These are phyloP conservation scores for Colletotrichum sp. DNA, from an alignment of 2,329 filamentous ascomycete species.

Conservation along the genomic window DNA sequence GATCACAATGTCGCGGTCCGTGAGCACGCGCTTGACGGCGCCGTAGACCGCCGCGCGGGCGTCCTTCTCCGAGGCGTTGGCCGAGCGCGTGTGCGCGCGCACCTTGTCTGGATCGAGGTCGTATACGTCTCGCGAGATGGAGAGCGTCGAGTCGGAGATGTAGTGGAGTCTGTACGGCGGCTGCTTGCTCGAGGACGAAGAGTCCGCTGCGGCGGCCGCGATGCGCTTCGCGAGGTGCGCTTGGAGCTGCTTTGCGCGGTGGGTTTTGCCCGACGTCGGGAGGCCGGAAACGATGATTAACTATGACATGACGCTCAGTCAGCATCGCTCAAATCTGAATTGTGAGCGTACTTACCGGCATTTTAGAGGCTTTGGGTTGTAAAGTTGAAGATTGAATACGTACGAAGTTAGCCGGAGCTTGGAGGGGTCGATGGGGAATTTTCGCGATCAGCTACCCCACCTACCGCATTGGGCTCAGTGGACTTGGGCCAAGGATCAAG, in stretches of 20 bases:
- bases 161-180: conserved; percentile 70
- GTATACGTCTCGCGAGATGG: conserved; percentile 74
- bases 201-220: conserved; percentile 35
- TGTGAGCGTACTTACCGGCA: not conserved
- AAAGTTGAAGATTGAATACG: not conserved
- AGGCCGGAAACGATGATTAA: conserved; percentile 71
- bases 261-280: conserved; percentile 73
- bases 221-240: conserved; percentile 67
- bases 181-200: conserved; percentile 14
- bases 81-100: conserved; percentile 68
- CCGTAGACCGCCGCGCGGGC: conserved; percentile 78
- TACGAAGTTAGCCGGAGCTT: not conserved
- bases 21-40: conserved; percentile 78
- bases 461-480: not conserved
- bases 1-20: conserved; percentile 76
- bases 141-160: conserved; percentile 75
- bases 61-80: conserved; percentile 80
- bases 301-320: conserved; percentile 48
- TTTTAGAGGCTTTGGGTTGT: not conserved
- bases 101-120: conserved; percentile 60
- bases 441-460: conserved; percentile 18
- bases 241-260: conserved; percentile 69
- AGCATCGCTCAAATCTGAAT: not conserved
- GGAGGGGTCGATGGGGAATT: not conserved
- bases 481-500: not conserved